Evolutionary conservation across 2,329 filamentous ascomycete genomes (phyloP).

Genomic region (Epichloe glyceriae): DNA sequence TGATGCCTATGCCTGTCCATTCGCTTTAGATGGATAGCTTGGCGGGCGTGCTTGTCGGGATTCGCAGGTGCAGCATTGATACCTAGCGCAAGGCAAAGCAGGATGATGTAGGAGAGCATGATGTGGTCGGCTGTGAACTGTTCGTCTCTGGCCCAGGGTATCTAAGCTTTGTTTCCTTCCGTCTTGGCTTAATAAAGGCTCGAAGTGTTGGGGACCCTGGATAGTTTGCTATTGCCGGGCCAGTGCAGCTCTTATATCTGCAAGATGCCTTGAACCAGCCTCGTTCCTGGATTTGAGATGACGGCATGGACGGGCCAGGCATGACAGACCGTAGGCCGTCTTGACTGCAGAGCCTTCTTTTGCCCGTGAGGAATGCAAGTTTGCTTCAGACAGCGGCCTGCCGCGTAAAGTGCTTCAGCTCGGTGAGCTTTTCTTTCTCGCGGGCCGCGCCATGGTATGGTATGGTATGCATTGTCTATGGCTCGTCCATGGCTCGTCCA

Average conservation of each 20-base stretch:
- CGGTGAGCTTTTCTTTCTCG: not conserved
- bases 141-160: not conserved
- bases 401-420: not conserved
- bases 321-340: not conserved
- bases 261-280: not conserved
- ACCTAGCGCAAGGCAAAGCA: slow-evolving; percentile 2
- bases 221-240: not conserved
- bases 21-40: slow-evolving; percentile 2
- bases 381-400: not conserved
- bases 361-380: not conserved
- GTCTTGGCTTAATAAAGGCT: no score
- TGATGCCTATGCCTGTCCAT: not conserved
- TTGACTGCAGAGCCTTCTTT: not conserved
- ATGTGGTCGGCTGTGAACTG: not conserved
- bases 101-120: slow-evolving; percentile 4
- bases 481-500: no score
- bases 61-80: slow-evolving; percentile 5
- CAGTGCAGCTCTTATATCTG: not conserved
- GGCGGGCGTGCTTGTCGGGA: not conserved
- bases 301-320: not conserved
- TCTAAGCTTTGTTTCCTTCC: not conserved
- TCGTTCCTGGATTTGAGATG: not conserved
- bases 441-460: slow-evolving; percentile 5
- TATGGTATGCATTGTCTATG: slow-evolving; percentile 1
- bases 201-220: not conserved